Percentiles rank a stretch among this genome's conserved stretches.
Conservation (phyloP, 2,329 filamentous ascomycete species). For the Xylariaceae sp. region DNA sequence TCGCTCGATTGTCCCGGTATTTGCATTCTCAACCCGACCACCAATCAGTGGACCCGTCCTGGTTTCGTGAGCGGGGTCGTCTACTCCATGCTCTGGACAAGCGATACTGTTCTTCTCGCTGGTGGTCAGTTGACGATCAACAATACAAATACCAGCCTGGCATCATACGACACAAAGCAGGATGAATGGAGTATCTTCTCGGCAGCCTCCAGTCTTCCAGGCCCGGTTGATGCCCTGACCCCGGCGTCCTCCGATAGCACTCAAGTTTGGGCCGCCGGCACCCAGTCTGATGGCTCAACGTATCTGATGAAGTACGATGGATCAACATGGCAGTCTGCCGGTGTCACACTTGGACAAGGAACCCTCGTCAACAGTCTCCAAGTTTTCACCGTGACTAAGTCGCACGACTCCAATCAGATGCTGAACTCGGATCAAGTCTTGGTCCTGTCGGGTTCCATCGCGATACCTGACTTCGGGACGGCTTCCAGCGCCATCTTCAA, state of each 20-base stretch:
- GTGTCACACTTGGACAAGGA: constrained; percentile 51
- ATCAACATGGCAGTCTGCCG: constrained; percentile 59
- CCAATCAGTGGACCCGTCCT: constrained; percentile 71
- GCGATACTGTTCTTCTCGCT: constrained; percentile 62
- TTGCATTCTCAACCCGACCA: constrained; percentile 67
- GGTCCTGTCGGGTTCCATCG: constrained; percentile 77
- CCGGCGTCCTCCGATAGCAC: constrained; percentile 64
- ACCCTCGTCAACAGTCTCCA: constrained; percentile 75
- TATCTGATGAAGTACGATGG: constrained; percentile 82
- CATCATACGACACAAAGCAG: constrained; percentile 61
- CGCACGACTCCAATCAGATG: constrained; percentile 57
- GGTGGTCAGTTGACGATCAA: constrained; percentile 69
- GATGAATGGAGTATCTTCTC: constrained; percentile 59
- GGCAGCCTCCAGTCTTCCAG: constrained; percentile 62
- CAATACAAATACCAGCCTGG: constrained; percentile 58
- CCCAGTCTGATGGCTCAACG: constrained; percentile 49
- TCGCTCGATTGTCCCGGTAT: constrained; percentile 74
- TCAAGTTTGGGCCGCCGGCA: constrained; percentile 77
- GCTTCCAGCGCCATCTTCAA: constrained; percentile 85
- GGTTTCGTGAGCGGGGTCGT: constrained; percentile 67
- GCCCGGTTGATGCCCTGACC: constrained; percentile 69
- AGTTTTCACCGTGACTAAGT: constrained; percentile 62
- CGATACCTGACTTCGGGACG: constrained; percentile 66
- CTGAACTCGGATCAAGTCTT: constrained; percentile 63
- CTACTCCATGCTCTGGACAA: constrained; percentile 68